A percentile compares a stretch with the other conserved stretches of the same genome.
phyloP scores from a whole-genome alignment of 1,139 yeast species.

The Hanseniaspora sp. region DNA sequence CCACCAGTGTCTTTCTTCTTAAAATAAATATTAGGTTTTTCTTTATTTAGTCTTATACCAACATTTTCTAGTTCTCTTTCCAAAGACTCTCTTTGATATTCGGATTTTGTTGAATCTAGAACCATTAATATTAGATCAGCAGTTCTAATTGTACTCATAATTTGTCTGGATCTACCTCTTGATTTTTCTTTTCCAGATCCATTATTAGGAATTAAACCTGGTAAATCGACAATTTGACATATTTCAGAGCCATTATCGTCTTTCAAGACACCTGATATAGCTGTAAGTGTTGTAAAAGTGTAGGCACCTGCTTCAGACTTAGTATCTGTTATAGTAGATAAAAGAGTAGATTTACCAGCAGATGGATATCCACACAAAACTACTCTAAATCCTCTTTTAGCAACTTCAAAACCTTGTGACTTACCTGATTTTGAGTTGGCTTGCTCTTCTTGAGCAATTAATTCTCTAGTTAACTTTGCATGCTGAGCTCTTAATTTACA shows the following conservation, averaged over 20 bases:
- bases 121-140: slow-evolving; percentile 90
- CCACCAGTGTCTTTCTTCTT: slow-evolving; percentile 85
- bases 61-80: slow-evolving; percentile 87
- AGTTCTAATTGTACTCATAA: slow-evolving; percentile 89
- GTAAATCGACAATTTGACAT: slow-evolving; percentile 78
- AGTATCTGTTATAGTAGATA: slow-evolving; percentile 80
- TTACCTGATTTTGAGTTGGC: slow-evolving; percentile 44
- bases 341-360: slow-evolving; percentile 87
- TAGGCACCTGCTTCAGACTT: slow-evolving; percentile 91
- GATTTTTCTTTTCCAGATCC: slow-evolving; percentile 97
- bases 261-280: slow-evolving; percentile 90
- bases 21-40: slow-evolving; percentile 68
- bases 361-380: slow-evolving; percentile 95
- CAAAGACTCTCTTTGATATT: slow-evolving; percentile 73
- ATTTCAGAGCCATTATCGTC: slow-evolving; percentile 86
- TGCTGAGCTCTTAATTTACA: slow-evolving; percentile 89
- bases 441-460: slow-evolving; percentile 71
- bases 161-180: slow-evolving; percentile 94
- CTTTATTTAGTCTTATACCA: slow-evolving; percentile 79
- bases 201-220: slow-evolving; percentile 96
- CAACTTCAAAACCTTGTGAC: slow-evolving; percentile 91
- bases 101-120: slow-evolving; percentile 86
- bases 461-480: slow-evolving; percentile 86
- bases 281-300: slow-evolving; percentile 90
- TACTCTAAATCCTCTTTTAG: slow-evolving; percentile 90